These are phyloP conservation scores for Aspergillus felis DNA, from an alignment of 2,329 filamentous ascomycete genomes.

Conservation along the genomic window DNA sequence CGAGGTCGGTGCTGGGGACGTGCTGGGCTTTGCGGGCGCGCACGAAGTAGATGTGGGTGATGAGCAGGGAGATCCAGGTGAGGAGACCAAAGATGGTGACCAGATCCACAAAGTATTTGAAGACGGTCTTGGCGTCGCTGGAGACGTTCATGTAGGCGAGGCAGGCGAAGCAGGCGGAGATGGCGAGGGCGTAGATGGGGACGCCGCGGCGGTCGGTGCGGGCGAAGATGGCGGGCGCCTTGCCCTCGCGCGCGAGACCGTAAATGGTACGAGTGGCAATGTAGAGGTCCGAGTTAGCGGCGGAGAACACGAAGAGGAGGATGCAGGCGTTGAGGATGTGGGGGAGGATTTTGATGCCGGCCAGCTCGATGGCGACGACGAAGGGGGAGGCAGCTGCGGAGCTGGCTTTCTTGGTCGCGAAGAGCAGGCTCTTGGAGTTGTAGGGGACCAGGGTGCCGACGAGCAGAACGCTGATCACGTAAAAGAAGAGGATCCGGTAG, in stretches of 20 bases:
- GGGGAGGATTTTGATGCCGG: slow-evolving; percentile 60
- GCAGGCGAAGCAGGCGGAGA: slow-evolving; percentile 60
- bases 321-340: slow-evolving; percentile 72
- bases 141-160: slow-evolving; percentile 66
- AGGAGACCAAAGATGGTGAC: slow-evolving; percentile 64
- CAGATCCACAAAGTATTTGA: slow-evolving; percentile 64
- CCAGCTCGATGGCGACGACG: slow-evolving; percentile 66
- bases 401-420: slow-evolving; percentile 43
- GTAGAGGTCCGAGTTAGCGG: slow-evolving; percentile 74
- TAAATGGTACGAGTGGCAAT: slow-evolving; percentile 70
- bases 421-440: slow-evolving; percentile 57
- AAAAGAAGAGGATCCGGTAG: slow-evolving; percentile 78
- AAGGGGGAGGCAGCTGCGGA: slow-evolving; percentile 67
- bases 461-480: slow-evolving; percentile 68
- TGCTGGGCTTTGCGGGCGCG: slow-evolving; percentile 59
- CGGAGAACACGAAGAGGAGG: slow-evolving; percentile 70
- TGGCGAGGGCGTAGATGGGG: slow-evolving; percentile 61
- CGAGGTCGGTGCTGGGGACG: slow-evolving; percentile 52
- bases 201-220: slow-evolving; percentile 69
- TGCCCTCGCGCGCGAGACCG: slow-evolving; percentile 66
- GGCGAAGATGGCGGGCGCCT: slow-evolving; percentile 68
- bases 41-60: slow-evolving; percentile 65
- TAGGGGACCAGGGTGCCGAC: slow-evolving; percentile 75
- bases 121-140: slow-evolving; percentile 54
- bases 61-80: slow-evolving; percentile 65